Conservation (phyloP, 768 basidiomycete species). For the Mycena vitilis region DNA sequence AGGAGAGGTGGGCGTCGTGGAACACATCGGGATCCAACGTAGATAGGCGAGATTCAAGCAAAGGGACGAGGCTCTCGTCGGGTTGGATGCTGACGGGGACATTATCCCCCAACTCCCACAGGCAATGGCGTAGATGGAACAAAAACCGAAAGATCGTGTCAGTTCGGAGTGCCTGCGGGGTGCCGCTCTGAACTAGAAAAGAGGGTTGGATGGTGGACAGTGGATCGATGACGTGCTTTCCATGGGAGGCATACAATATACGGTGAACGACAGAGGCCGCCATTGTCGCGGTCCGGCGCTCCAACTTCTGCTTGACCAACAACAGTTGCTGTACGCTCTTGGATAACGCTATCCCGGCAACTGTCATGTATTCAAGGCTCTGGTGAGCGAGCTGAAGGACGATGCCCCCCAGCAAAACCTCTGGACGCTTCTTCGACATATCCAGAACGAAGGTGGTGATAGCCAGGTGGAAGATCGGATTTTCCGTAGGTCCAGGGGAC, state of each 20-base stretch:
- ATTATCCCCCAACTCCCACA: slow-evolving; percentile 55
- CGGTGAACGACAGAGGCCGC: slow-evolving; percentile 56
- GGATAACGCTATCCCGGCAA: slow-evolving; percentile 46
- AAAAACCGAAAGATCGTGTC: slow-evolving; percentile 81
- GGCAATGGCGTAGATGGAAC: slow-evolving; percentile 78
- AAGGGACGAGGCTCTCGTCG: slow-evolving; percentile 46
- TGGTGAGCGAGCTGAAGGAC: slow-evolving; percentile 50
- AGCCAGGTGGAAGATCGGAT: slow-evolving; percentile 8
- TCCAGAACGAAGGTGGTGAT: slow-evolving; percentile 13
- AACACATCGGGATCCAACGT: slow-evolving; percentile 59
- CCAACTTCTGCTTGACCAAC: slow-evolving; percentile 44
- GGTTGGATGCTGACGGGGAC: slow-evolving; percentile 14
- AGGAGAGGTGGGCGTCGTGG: slow-evolving; percentile 44
- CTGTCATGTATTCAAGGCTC: slow-evolving; percentile 55
- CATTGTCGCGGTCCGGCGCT: slow-evolving; percentile 42
- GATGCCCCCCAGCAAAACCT: slow-evolving; percentile 19
- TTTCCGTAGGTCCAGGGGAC: slow-evolving; percentile 1
- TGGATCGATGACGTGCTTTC: slow-evolving; percentile 72
- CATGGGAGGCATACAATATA: slow-evolving; percentile 63
- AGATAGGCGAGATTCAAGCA: slow-evolving; percentile 53
- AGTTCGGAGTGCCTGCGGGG: slow-evolving; percentile 73
- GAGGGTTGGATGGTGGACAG: slow-evolving; percentile 88
- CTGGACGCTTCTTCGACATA: slow-evolving; percentile 14
- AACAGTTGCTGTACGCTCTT: slow-evolving; percentile 41
- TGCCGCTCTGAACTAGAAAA: slow-evolving; percentile 81